These are phyloP conservation scores for Verticillium nonalfalfae DNA, from an alignment of 2,329 filamentous ascomycete genomes.

Conservation along the genomic window DNA sequence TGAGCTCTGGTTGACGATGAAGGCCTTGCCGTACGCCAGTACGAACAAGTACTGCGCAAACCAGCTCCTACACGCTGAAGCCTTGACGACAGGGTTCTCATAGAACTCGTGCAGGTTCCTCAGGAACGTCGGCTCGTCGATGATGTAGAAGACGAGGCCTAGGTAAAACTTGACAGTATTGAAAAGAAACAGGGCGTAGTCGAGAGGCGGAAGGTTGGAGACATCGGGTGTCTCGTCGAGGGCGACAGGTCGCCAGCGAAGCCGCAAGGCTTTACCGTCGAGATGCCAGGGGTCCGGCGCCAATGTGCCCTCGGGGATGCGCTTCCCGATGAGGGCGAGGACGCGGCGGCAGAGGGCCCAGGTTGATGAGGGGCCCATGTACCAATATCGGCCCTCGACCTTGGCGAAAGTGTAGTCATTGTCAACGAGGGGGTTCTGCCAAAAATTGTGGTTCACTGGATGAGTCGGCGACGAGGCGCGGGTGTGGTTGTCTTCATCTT, in stretches of 20 bases:
- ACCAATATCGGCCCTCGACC: slow-evolving; percentile 23
- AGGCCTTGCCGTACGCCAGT: slow-evolving; percentile 24
- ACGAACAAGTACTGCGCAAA: slow-evolving; percentile 24
- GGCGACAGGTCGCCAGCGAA: slow-evolving; percentile 20
- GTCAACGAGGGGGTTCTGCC: slow-evolving; percentile 22
- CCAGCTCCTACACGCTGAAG: slow-evolving; percentile 16
- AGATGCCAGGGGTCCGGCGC: slow-evolving; percentile 23
- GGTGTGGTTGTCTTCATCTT: slow-evolving; percentile 3
- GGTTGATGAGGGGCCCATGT: slow-evolving; percentile 26
- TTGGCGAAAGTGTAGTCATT: slow-evolving; percentile 23
- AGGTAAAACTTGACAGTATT: slow-evolving; percentile 18
- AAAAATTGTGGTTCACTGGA: slow-evolving; percentile 1
- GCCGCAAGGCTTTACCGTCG: slow-evolving; percentile 20
- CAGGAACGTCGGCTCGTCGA: slow-evolving; percentile 15
- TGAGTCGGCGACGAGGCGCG: background rate
- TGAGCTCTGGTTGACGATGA: slow-evolving; percentile 15
- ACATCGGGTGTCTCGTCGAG: slow-evolving; percentile 16
- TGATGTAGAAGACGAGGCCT: slow-evolving; percentile 14
- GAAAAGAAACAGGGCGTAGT: slow-evolving; percentile 16
- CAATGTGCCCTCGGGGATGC: slow-evolving; percentile 21
- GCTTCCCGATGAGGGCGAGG: slow-evolving; percentile 21
- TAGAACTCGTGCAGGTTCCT: slow-evolving; percentile 15
- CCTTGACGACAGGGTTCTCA: slow-evolving; percentile 12
- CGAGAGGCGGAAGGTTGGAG: slow-evolving; percentile 17
- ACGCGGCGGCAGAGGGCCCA: slow-evolving; percentile 28